Percentiles rank a stretch among this genome's conserved stretches.
These are phyloP conservation scores for Salix arbutifolia DNA, from an alignment of 345 rosid species.

Conservation along the genomic window DNA sequence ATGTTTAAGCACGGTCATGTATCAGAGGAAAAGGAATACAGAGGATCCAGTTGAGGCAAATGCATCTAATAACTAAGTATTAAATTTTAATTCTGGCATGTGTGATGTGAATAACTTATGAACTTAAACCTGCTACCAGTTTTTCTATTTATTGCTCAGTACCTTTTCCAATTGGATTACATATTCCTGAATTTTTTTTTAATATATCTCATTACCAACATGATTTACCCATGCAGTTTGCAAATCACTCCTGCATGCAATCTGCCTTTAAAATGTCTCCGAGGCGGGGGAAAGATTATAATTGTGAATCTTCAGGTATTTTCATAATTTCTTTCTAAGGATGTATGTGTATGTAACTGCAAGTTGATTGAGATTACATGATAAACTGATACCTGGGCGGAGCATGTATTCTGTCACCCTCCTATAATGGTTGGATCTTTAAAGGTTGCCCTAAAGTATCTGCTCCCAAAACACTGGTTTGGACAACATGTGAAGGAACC, in stretches of 20 bases:
- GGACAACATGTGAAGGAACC: too few species aligned
- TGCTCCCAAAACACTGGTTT: too few species aligned
- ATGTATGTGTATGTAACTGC: background rate
- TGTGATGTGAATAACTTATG: background rate
- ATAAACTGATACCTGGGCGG: too few species aligned
- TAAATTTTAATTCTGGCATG: background rate
- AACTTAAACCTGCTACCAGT: background rate
- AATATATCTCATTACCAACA: background rate
- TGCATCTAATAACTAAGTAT: background rate
- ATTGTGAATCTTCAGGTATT: conserved; percentile 94
- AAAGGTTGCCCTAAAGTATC: background rate
- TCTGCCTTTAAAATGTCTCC: conserved; percentile 84
- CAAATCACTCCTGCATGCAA: conserved; percentile 99
- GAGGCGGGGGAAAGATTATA: conserved; percentile 85
- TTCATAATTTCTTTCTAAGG: too few species aligned
- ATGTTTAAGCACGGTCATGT: background rate
- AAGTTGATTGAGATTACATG: background rate
- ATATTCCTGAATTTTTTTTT: background rate
- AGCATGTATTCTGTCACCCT: background rate
- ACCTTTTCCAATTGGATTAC: background rate
- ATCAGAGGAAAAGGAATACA: background rate
- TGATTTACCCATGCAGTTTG: conserved; percentile 54
- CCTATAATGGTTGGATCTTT: background rate
- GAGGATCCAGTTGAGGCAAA: background rate
- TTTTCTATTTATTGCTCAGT: background rate